phyloP scores from a whole-genome alignment of 2,329 filamentous ascomycete genomes.

The Decorospora gaudefroyi region DNA sequence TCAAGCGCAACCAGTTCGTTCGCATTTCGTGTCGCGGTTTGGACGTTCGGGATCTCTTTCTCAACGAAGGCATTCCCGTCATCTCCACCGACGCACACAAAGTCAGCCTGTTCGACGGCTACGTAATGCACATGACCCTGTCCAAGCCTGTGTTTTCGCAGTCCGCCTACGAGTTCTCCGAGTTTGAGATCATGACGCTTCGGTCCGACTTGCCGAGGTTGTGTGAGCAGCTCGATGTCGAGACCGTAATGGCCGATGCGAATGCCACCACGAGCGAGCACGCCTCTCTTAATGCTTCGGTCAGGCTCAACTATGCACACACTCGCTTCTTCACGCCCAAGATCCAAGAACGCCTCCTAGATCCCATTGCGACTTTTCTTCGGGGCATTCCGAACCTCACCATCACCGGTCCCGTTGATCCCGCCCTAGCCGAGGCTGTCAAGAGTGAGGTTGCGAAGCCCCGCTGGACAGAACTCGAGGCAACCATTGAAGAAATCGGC shows the following conservation, averaged over 20 bases:
- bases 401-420: constrained; percentile 26
- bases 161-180: constrained; percentile 22
- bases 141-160: constrained; percentile 25
- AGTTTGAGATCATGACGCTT: constrained; percentile 32
- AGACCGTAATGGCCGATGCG: constrained; percentile 31
- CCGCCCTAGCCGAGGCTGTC: constrained; percentile 16
- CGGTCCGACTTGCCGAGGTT: constrained; percentile 30
- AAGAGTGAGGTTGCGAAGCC: constrained; percentile 24
- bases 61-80: constrained; percentile 27
- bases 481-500: constrained; percentile 31
- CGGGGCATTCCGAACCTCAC: constrained; percentile 27
- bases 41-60: constrained; percentile 25
- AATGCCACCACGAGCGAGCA: constrained; percentile 29
- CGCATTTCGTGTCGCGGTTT: constrained; percentile 33
- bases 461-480: constrained; percentile 32
- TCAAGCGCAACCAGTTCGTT: constrained; percentile 36
- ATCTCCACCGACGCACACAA: constrained; percentile 23
- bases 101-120: constrained; percentile 26
- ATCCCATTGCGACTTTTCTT: constrained; percentile 24
- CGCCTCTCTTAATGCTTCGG: constrained; percentile 22
- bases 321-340: constrained; percentile 23
- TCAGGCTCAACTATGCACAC: constrained; percentile 23
- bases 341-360: constrained; percentile 27
- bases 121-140: constrained; percentile 36
- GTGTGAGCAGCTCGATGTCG: constrained; percentile 30